Base-by-base conservation (phyloP, 345 rosid species). In the Pugionium dolabratum region DNA sequence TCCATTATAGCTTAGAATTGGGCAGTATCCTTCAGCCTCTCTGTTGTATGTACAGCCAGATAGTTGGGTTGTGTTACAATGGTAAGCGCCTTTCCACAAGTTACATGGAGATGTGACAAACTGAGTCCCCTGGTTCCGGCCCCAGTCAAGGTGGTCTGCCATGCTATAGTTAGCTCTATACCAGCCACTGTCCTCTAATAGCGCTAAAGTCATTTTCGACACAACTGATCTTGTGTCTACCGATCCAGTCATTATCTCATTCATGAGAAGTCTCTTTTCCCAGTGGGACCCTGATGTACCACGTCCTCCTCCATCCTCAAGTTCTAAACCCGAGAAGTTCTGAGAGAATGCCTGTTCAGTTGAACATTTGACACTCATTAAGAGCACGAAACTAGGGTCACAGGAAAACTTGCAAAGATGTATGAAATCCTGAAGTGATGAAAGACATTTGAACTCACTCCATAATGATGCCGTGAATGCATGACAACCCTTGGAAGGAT, bases 271-370 rank as follows among this genome's bases (percentile, higher is more conserved):
- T 75, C 99, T 84, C 66, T 94, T 94, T 57, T 94, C 99, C 99
- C 99, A 94, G 71, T 94, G 99, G 48, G 99, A 94, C 64, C 99
- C 99, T 62, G 99, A 94, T 64, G 99, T 94, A 66, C 99, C 99
- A 53, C 99, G 97, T 45, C 99, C 99, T 75, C 99, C 99, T 64
- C 99, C 99, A 81, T 94, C 99, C 76, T 94, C 99, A 55, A 94
- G 91, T 78, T 94, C 99, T 73, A 94, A 83, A 42, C 99, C 99
- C 2, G 96, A 91, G 71, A 91, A 91, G 76, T 94, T 94, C 54
- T 84, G 89, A 45, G 96, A 88, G 70, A 86, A 94, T 47, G 99
- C 95, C 99, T 94, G 90, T 65, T 60, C 28, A 62, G 34, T 57
- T 34, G 59, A 62, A 35, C 36, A 42, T 11, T 69, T 50, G 55